Conservation (phyloP, 2,329 filamentous ascomycete species). For the Fusarium pseudocircinatum region DNA sequence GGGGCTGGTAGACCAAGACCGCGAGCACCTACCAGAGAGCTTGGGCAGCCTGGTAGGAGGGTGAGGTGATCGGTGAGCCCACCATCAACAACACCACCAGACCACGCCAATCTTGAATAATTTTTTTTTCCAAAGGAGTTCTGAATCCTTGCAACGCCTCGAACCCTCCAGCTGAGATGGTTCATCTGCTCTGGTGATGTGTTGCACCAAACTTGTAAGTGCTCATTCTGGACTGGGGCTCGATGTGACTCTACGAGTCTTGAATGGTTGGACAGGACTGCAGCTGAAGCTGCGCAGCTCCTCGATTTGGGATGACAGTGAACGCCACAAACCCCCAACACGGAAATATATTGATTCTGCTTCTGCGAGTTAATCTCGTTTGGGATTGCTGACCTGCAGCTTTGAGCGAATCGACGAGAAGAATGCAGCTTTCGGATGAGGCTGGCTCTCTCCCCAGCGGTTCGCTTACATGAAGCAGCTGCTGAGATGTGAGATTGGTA, state of each 20-base stretch:
- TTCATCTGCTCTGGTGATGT: constrained; percentile 33
- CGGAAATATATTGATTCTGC: constrained; percentile 15
- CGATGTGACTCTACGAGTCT: constrained; percentile 22
- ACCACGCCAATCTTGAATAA: constrained; percentile 31
- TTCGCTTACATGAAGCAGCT: constrained; percentile 16
- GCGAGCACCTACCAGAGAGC: constrained; percentile 17
- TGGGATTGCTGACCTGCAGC: constrained; percentile 18
- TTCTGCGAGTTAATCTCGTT: constrained; percentile 33
- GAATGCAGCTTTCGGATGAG: constrained; percentile 25
- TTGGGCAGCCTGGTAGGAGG: constrained; percentile 23
- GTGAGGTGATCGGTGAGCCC: constrained; percentile 43
- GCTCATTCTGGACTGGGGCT: constrained; percentile 3
- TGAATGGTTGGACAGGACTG: constrained; percentile 26
- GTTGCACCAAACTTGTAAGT: constrained; percentile 5
- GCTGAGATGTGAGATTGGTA: constrained; percentile 28
- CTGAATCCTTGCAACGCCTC: constrained; percentile 21
- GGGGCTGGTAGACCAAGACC: constrained; percentile 28
- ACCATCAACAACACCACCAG: constrained; percentile 36
- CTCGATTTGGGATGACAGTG: constrained; percentile 12
- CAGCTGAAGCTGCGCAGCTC: constrained; percentile 12
- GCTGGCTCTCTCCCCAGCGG: constrained; percentile 7
- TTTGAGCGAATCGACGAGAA: constrained; percentile 25
- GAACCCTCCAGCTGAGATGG: constrained; percentile 33
- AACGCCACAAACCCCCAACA: constrained; percentile 16
- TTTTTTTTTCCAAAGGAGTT: constrained; percentile 18